Base-by-base conservation (phyloP, 2,329 filamentous ascomycete genomes). In the Fusarium concolor region DNA sequence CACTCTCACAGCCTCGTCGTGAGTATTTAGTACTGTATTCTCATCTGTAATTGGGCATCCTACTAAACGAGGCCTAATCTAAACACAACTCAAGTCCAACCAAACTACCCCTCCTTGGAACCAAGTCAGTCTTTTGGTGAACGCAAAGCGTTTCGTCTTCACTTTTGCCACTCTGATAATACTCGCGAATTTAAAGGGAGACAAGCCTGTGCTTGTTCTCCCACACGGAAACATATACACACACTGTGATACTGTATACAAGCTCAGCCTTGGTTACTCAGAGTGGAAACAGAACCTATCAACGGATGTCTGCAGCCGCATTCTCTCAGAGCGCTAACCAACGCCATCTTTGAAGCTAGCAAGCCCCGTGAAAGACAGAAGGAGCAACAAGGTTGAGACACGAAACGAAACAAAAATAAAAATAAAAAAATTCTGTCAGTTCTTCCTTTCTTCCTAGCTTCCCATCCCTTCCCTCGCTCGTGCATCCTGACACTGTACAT, bases 371-470 rank as follows among this genome's bases (percentile, higher is more conserved):
- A 52, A 47, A 11, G 39, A 52, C 18, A 62, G 35, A 45, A 56
- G 62, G 46, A 50, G 18, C 42, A 61, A 60, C 58, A 64, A 64
- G 59, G 61, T 64, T 64, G 20, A 63, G 59, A 64, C 50, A 62
- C 28, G 47, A 62, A 66, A 62, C 62, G 51, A 67, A 66, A 66
- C 50, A 57, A 49, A 54, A 56, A 28, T 6, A 4, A 65, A 49
- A 61, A n/a, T n/a, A n/a, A n/a, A 57, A 29, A 65, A 56, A 55
- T 29, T 42, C 45, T 42, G 44, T 39, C 41, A 41, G 29, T 39
- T 26, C 58, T 15, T n/a, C 47, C 22, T 24, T 35, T 51, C 24
- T 42, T 37, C 37, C 26, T 18, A 12, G 46, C 22, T 24, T 24
- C 22, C 22, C 4, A 4, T 24, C 22, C 22, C 4, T 24, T 24